A percentile compares a stretch with the other conserved stretches of the same genome.
These are phyloP conservation scores for Plantago coronopus DNA, from an alignment of 305 asterid genomes.

Conservation along the genomic window DNA sequence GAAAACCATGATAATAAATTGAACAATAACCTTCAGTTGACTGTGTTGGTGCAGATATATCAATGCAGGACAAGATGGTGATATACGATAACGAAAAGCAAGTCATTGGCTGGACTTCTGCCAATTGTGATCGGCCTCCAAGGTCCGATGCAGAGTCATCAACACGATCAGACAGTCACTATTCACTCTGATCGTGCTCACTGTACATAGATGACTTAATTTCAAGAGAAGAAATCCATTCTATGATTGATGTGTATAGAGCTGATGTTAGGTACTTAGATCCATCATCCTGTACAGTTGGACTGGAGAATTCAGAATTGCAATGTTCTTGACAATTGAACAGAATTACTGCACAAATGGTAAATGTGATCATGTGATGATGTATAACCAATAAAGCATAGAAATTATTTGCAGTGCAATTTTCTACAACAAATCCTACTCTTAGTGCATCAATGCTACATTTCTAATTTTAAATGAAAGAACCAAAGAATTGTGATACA, in stretches of 20 bases:
- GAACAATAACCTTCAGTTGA: not conserved
- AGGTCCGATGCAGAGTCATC: conserved; percentile 33
- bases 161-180: conserved; percentile 14
- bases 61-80: conserved; percentile 83
- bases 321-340: not conserved
- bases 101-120: conserved; percentile 76
- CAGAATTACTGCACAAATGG: not conserved
- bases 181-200: not conserved
- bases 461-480: too few relatives aligned
- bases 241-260: conserved; percentile 6
- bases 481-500: too few relatives aligned
- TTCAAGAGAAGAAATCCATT: not conserved
- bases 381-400: not conserved
- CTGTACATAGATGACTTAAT: conserved; percentile 7
- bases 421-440: conserved; percentile 3
- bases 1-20: not conserved
- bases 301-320: too few relatives aligned
- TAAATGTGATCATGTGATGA: not conserved
- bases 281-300: too few relatives aligned
- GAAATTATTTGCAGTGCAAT: not conserved
- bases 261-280: not conserved
- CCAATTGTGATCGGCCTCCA: conserved; percentile 68
- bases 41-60: conserved; percentile 58
- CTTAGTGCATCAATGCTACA: too few relatives aligned
- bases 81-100: conserved; percentile 83